These are phyloP conservation scores for Candida tibetensis DNA, from an alignment of 805 yeast genomes.

Conservation along the genomic window DNA sequence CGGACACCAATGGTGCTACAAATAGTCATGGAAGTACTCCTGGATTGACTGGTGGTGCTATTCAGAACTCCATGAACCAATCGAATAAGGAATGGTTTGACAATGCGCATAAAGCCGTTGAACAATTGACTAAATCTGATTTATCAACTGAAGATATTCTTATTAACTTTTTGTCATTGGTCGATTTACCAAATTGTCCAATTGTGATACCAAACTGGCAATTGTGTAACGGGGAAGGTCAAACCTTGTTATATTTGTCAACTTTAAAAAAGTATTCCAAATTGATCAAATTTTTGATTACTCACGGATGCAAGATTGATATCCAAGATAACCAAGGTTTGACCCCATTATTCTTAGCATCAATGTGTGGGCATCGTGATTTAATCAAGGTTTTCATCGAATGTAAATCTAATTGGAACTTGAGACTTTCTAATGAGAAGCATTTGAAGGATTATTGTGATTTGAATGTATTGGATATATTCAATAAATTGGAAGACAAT, in stretches of 20 bases:
- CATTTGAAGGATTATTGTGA: slow-evolving; percentile 42
- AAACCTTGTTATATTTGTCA: slow-evolving; percentile 84
- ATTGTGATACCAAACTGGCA: slow-evolving; percentile 71
- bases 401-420: slow-evolving; percentile 58
- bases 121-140: slow-evolving; percentile 43
- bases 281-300: slow-evolving; percentile 61
- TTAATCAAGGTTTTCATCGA: slow-evolving; percentile 59
- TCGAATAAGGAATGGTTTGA: slow-evolving; percentile 47
- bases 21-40: slow-evolving; percentile 20
- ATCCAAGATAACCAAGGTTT: slow-evolving; percentile 74
- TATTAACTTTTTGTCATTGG: slow-evolving; percentile 51
- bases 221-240: slow-evolving; percentile 78
- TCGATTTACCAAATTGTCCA: slow-evolving; percentile 65
- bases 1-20: slow-evolving; percentile 27
- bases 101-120: slow-evolving; percentile 50
- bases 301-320: slow-evolving; percentile 66
- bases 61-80: slow-evolving; percentile 11
- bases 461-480: slow-evolving; percentile 42
- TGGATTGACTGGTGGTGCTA: slow-evolving; percentile 4
- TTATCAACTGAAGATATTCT: slow-evolving; percentile 50
- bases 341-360: slow-evolving; percentile 87
- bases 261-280: slow-evolving; percentile 67
- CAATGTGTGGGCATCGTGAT: slow-evolving; percentile 68
- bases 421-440: slow-evolving; percentile 51
- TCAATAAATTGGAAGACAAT: slow-evolving; percentile 24